Conservation (phyloP, 345 rosid species). For the Mangifera indica region DNA sequence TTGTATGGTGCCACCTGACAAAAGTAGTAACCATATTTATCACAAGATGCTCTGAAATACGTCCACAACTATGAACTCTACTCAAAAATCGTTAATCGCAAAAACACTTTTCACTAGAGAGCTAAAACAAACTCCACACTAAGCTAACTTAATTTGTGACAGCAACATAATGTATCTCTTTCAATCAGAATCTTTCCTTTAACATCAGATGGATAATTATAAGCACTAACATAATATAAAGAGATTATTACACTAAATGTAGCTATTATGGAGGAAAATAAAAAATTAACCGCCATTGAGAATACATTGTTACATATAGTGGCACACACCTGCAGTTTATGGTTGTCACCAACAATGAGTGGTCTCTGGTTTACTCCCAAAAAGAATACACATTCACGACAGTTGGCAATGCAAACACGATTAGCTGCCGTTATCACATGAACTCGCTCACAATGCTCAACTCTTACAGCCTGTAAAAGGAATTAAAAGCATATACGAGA, state of each 20-base stretch:
- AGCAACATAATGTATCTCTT: neutral
- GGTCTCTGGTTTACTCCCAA: slow-evolving; percentile 98
- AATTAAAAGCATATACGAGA: slow-evolving; percentile 13
- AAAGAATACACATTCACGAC: slow-evolving; percentile 95
- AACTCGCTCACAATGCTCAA: slow-evolving; percentile 98
- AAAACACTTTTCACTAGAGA: slow-evolving; percentile 1
- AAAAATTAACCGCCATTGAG: neutral
- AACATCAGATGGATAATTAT: neutral
- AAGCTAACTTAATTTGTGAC: neutral
- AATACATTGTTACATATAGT: neutral
- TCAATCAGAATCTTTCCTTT: neutral
- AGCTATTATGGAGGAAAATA: neutral
- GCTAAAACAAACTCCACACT: neutral
- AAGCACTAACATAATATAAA: neutral
- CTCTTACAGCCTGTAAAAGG: slow-evolving; percentile 68
- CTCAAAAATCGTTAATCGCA: neutral
- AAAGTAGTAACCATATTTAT: neutral
- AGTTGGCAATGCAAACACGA: slow-evolving; percentile 89
- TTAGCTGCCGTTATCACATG: slow-evolving; percentile 89
- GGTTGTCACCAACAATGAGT: slow-evolving; percentile 97
- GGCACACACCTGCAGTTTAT: slow-evolving; percentile 81
- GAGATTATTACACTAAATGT: neutral
- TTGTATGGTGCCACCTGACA: slow-evolving; percentile 94
- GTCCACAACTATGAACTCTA: neutral
- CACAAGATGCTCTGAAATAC: neutral